A percentile compares a stretch with the other conserved stretches of the same genome.
phyloP scores from a whole-genome alignment of 176 grass and related monocot species.

The Eleusine coracana region DNA sequence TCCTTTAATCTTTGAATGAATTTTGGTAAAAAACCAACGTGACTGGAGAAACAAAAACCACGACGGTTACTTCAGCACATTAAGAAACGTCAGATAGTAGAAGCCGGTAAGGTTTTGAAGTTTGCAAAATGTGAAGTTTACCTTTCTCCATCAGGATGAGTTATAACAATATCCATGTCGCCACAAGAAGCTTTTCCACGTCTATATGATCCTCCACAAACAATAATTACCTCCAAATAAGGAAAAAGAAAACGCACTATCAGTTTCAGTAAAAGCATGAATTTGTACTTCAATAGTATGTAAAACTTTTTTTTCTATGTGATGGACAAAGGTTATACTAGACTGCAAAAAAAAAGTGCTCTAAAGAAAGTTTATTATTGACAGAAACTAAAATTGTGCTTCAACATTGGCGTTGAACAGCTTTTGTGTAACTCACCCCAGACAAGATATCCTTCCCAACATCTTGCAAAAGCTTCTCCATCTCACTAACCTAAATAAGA shows the following conservation, averaged over 20 bases:
- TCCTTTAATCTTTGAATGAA: slow-evolving; percentile 83
- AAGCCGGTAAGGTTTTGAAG: background rate
- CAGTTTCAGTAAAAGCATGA: slow-evolving; percentile 6
- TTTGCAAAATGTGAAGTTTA: slow-evolving; percentile 37
- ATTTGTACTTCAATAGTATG: background rate
- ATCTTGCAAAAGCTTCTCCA: slow-evolving; percentile 87
- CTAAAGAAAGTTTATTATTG: slow-evolving; percentile 3
- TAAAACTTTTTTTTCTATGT: background rate
- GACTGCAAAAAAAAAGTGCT: slow-evolving; percentile 10
- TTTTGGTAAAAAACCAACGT: slow-evolving; percentile 81
- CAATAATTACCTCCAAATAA: slow-evolving; percentile 69
- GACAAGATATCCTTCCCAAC: slow-evolving; percentile 72
- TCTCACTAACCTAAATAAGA: slow-evolving; percentile 72
- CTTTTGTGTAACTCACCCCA: slow-evolving; percentile 59
- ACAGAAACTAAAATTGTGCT: background rate
- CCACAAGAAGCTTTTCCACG: slow-evolving; percentile 96
- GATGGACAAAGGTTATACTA: background rate
- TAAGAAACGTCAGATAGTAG: background rate
- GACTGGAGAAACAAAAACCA: slow-evolving; percentile 44
- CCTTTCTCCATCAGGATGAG: slow-evolving; percentile 92
- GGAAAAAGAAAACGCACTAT: slow-evolving; percentile 18
- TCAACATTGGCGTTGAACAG: slow-evolving; percentile 11
- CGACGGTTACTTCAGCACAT: background rate
- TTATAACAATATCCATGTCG: slow-evolving; percentile 91
- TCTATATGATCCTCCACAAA: slow-evolving; percentile 96